Evolutionary conservation across 345 rosid species (phyloP).

Genomic region (Eucalyptus curtisii): DNA sequence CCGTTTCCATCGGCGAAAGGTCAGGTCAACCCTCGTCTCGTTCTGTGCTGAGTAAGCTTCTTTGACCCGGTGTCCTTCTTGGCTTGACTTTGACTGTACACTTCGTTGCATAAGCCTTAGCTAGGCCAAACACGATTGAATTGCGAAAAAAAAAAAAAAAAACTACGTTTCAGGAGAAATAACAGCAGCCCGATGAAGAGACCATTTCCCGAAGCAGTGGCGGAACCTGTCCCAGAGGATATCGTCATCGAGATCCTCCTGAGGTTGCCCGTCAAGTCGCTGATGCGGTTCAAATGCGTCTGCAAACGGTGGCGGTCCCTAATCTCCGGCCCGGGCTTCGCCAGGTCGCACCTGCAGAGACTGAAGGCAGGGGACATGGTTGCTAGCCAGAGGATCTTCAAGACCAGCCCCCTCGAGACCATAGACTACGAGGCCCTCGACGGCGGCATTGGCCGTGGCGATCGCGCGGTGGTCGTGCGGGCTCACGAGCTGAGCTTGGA

Average conservation of each 20-base stretch:
- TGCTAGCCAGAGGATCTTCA: neutral
- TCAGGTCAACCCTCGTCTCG: neutral
- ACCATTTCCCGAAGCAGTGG: neutral
- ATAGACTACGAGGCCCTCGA: neutral
- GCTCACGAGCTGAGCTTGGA: neutral
- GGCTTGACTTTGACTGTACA: neutral
- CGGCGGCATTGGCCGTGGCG: neutral
- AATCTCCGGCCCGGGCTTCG: neutral
- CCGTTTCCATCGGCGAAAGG: neutral
- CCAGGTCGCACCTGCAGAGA: neutral
- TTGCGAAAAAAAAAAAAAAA: neutral
- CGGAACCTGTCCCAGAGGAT: neutral
- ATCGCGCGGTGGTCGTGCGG: neutral
- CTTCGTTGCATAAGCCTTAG: neutral
- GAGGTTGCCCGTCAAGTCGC: neutral
- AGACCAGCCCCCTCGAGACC: neutral
- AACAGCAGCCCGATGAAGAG: neutral
- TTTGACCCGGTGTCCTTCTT: neutral
- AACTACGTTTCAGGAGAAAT: neutral
- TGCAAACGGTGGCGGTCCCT: neutral
- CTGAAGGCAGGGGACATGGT: neutral
- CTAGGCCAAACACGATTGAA: neutral
- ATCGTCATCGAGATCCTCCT: neutral
- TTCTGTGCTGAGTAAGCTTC: neutral
- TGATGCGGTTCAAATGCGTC: neutral